Evolutionary conservation across 1,284 basidiomycete genomes (phyloP).

Genomic region (Fomitopsis pinicola): DNA sequence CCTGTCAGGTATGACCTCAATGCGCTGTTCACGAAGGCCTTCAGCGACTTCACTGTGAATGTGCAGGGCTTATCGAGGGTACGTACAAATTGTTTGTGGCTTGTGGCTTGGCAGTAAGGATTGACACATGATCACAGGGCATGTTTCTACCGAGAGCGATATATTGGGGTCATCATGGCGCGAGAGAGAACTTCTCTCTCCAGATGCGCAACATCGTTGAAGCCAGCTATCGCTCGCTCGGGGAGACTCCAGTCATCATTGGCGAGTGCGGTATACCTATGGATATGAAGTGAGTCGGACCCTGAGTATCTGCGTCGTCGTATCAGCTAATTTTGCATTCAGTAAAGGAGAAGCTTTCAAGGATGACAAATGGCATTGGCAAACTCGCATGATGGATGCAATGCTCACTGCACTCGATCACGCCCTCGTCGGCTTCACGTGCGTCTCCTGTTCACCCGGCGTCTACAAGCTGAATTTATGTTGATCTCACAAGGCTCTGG

Average conservation of each 20-base stretch:
- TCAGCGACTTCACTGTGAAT: constrained; percentile 82
- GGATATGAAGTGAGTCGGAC: constrained; percentile 79
- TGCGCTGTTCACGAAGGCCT: constrained; percentile 77
- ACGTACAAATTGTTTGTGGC: constrained; percentile 18
- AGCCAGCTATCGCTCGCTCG: constrained; percentile 60
- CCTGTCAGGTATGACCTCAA: constrained; percentile 86
- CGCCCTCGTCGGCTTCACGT: constrained; percentile 79
- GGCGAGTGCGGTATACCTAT: constrained; percentile 93
- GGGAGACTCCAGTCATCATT: constrained; percentile 78
- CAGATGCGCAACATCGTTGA: constrained; percentile 82
- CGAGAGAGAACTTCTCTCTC: constrained; percentile 74
- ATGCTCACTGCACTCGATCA: constrained; percentile 76
- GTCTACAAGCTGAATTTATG: not conserved
- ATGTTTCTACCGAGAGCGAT: constrained; percentile 78
- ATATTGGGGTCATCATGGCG: constrained; percentile 83
- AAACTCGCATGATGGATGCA: constrained; percentile 86
- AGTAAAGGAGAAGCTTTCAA: constrained; percentile 71
- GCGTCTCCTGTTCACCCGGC: constrained; percentile 28
- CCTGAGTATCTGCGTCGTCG: not conserved
- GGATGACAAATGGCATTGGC: constrained; percentile 77
- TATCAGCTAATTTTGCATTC: not conserved
- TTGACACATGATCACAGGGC: constrained; percentile 48
- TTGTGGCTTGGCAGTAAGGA: not conserved
- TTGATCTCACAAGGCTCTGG: constrained; percentile 64
- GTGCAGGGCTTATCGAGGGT: constrained; percentile 87